Evolutionary conservation across 2,329 filamentous ascomycete species (phyloP), one percentile per base, ranked within the genome.

Genomic region (Neonectria punicea): DNA sequence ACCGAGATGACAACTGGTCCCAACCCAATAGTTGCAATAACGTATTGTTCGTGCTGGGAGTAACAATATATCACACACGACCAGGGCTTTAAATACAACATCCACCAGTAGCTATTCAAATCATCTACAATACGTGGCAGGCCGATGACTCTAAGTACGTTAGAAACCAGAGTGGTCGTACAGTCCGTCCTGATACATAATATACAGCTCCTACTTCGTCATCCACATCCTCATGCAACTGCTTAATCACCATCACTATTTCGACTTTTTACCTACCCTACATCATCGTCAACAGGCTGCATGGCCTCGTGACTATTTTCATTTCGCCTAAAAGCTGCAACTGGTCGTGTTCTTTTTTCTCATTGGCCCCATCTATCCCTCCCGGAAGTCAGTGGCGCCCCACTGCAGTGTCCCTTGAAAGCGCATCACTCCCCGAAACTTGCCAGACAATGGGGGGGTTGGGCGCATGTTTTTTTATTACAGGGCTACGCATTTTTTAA

Each of bases 381-480:
- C n/a, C 28, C 2, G 8, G n/a, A 22, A 20, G 7, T 7, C 6
- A 20, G 14, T 10, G 16, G 14, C 6, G 13, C 49, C 49, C 30
- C 49, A 36, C 49, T 13, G 49, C 14, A 20, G 30, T 30, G 28
- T 51, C 28, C n/a, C 10, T 30, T 9, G 7, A 18, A 51, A 51
- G 13, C n/a, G n/a, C n/a, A 43, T 43, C 36, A n/a, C 25, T 18
- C n/a, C 28, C 57, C 25, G 18, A 30, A 25, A 56, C 59, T 66
- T 63, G 47, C 41, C 57, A 64, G 46, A 70, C 67, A 66, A 64
- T 55, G 46, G 16, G n/a, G n/a, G 39, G 39, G 4, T 50, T 43
- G 30, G 59, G 51, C 51, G 49, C 30, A 49, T 46, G 56, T 66
- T 65, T 67, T 73, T 71, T 67, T 34, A 34, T 72, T 34, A 63